A percentile compares a stretch with the other conserved stretches of the same genome.
Evolutionary conservation across 163 green algal genomes (phyloP).

Genomic region (Volvox carteri): DNA sequence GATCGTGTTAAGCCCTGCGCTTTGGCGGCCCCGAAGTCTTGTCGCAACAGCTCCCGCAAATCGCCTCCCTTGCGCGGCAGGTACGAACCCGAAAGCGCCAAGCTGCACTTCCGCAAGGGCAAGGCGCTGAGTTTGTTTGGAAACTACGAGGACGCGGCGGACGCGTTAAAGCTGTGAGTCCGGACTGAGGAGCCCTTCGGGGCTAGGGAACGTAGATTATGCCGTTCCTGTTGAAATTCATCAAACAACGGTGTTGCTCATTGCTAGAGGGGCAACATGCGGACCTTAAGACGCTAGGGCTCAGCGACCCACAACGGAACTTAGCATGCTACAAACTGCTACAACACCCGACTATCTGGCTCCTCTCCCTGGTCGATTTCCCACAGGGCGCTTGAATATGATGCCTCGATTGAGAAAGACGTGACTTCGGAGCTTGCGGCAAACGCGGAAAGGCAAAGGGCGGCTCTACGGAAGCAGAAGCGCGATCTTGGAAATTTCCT

Average conservation of each 20-base stretch:
- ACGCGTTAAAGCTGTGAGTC: constrained; percentile 56
- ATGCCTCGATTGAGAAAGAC: constrained; percentile 49
- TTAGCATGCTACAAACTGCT: too few species aligned
- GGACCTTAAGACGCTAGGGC: too few species aligned
- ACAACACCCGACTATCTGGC: neutral
- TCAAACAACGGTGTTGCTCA: too few species aligned
- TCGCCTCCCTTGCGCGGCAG: too few species aligned
- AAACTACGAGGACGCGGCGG: constrained; percentile 71
- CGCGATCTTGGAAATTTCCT: constrained; percentile 74
- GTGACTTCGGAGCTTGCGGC: constrained; percentile 57
- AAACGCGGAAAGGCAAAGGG: constrained; percentile 65
- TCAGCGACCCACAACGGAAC: too few species aligned
- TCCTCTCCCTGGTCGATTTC: neutral
- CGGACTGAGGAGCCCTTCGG: too few species aligned
- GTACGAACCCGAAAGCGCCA: constrained; percentile 60
- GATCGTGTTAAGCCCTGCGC: too few species aligned
- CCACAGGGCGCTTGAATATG: constrained; percentile 53
- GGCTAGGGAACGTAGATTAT: too few species aligned
- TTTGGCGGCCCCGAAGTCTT: too few species aligned
- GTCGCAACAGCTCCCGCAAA: too few species aligned
- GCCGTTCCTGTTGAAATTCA: too few species aligned
- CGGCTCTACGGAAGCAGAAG: constrained; percentile 69
- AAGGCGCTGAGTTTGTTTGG: constrained; percentile 70
- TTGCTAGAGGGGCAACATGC: too few species aligned
- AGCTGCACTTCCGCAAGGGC: constrained; percentile 62